phyloP scores from a whole-genome alignment of 192 early-diverging fungal genomes.

The Rhizophagus prolifer region DNA sequence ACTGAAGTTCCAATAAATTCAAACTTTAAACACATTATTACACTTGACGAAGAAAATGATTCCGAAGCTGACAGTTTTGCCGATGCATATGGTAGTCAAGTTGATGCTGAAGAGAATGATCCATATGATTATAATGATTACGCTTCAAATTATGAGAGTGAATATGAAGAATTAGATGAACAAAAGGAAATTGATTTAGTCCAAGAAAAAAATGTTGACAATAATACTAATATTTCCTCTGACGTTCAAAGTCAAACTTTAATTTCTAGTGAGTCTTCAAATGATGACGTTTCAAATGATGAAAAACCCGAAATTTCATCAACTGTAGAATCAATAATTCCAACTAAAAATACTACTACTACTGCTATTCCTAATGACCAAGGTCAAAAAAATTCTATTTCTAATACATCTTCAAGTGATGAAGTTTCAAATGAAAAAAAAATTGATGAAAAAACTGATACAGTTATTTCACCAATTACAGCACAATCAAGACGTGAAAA shows the following conservation, averaged over 20 bases:
- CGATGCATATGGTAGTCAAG: neutral
- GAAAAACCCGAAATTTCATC: neutral
- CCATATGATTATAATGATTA: neutral
- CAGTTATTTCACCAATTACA: neutral
- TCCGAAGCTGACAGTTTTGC: neutral
- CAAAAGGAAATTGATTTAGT: neutral
- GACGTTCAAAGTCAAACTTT: neutral
- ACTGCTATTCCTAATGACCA: neutral
- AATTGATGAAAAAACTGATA: neutral
- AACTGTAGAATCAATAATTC: neutral
- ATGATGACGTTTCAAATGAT: neutral
- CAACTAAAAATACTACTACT: neutral
- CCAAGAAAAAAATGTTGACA: neutral
- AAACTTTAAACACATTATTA: neutral
- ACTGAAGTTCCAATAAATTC: neutral
- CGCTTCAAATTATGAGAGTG: neutral
- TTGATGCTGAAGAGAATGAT: conserved; percentile 1
- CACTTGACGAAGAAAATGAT: neutral
- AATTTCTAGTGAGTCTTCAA: neutral
- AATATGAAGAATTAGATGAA: neutral
- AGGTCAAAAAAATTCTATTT: conserved; percentile 5
- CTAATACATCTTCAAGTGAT: neutral
- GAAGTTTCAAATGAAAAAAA: neutral
- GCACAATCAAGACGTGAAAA: neutral
- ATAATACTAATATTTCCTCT: neutral